Base-by-base conservation (phyloP, 306 rosid genomes). In the Oemleria cerasiformis region DNA sequence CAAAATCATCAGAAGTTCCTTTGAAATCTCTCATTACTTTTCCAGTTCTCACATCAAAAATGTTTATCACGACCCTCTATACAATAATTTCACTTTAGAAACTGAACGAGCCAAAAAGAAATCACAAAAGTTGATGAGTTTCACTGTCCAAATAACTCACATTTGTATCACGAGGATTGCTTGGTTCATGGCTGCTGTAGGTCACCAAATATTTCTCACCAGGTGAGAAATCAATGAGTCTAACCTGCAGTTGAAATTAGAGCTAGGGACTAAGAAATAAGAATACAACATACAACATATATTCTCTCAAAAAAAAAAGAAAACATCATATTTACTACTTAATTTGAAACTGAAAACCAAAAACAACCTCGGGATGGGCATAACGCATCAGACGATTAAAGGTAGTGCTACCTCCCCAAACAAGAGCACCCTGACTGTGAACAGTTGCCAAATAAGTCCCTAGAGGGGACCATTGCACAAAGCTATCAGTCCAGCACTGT, bases 401-500 rank as follows among this genome's bases (percentile, higher is more conserved):
- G 66, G 88, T 64, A 15, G 76, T n/a, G 56, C 86, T 88, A 68
- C 98, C 96, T 60, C 98, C 98, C 98, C 98, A 90, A 56, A 90
- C 96, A 45, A 92, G 93, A 51, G 96, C 97, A 11, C 98, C 97
- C 75, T 87, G 98, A 67, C 96, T 75, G 76, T 90, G 97, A 68
- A 90, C 84, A 6, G 98, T 92, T 7, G 97, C 97, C 85, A 92
- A 80, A 81, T 88, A 92, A 36, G 96, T 92, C 23, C 93, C 98
- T 61, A 90, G 16, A 10, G 97, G 85, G 4, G 98, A 92, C 98
- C 98, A 92, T 76, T 92, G 96, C 42, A 92, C 97, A 72, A 82
- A 88, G 81, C 97, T 90, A 51, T 92, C 98, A 0, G 97, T 92
- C 98, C 97, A 92, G 83, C 61, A 88, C 98, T 90, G 85, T 56